A percentile compares a stretch with the other conserved stretches of the same genome.
Conservation (phyloP, 208 protist genomes). For the Trypanosoma avium region DNA sequence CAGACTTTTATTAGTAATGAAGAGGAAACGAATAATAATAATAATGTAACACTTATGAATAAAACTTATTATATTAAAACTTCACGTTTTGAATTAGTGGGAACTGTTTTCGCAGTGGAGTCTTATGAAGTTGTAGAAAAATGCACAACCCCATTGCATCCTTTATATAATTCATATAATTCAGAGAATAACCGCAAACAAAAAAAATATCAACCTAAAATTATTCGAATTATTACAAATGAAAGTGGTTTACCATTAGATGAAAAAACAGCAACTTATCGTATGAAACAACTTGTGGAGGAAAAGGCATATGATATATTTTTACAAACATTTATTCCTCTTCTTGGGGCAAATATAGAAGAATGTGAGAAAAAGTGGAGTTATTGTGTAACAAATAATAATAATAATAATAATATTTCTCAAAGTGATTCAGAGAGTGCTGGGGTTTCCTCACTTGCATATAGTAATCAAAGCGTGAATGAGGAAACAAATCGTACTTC, state of each 20-base stretch:
- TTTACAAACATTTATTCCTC: slow-evolving; percentile 39
- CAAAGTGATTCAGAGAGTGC: slow-evolving; percentile 18
- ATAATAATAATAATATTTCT: background rate
- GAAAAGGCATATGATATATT: slow-evolving; percentile 40
- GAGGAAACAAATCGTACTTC: background rate
- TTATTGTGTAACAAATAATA: background rate
- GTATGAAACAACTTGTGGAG: slow-evolving; percentile 29
- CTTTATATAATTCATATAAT: too few species aligned
- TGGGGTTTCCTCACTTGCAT: slow-evolving; percentile 5
- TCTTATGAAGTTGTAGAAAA: slow-evolving; percentile 27
- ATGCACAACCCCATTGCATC: slow-evolving; percentile 13
- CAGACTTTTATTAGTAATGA: too few species aligned
- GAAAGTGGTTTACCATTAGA: slow-evolving; percentile 9
- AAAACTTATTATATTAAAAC: too few species aligned
- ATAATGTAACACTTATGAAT: too few species aligned
- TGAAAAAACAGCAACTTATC: slow-evolving; percentile 23
- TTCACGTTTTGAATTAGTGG: slow-evolving; percentile 45
- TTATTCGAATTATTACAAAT: slow-evolving; percentile 27
- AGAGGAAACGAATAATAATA: too few species aligned
- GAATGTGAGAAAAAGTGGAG: slow-evolving; percentile 31
- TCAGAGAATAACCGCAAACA: too few species aligned
- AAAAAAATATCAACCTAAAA: too few species aligned
- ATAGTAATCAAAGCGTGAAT: slow-evolving; percentile 8
- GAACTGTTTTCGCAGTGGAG: slow-evolving; percentile 46
- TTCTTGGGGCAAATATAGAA: slow-evolving; percentile 35